phyloP scores from a whole-genome alignment of 345 rosid genomes.

The Dipteronia sinensis region DNA sequence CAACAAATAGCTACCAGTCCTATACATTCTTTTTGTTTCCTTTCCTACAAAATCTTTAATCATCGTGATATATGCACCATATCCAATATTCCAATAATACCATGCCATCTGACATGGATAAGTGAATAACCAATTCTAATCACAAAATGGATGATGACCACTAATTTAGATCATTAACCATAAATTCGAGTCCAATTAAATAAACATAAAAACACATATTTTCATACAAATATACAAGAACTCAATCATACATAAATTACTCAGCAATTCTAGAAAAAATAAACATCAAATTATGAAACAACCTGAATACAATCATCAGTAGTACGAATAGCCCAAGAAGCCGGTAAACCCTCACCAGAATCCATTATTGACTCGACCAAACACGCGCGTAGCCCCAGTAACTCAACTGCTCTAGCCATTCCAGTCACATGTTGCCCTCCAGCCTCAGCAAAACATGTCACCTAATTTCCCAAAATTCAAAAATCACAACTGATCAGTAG shows the following conservation, averaged over 20 bases:
- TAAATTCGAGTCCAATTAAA: neutral
- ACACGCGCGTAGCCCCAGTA: conserved; percentile 69
- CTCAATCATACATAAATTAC: neutral
- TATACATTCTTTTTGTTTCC: too few relatives aligned
- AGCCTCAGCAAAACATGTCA: conserved; percentile 78
- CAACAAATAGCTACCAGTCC: too few relatives aligned
- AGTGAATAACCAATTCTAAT: too few relatives aligned
- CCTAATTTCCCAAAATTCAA: conserved; percentile 34
- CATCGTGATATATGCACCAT: too few relatives aligned
- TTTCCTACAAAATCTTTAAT: too few relatives aligned
- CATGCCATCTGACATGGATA: too few relatives aligned
- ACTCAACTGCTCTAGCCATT: conserved; percentile 68
- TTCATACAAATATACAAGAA: neutral
- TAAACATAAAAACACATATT: neutral
- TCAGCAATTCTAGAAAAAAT: neutral
- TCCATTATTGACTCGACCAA: conserved; percentile 64
- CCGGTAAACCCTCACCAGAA: conserved; percentile 64
- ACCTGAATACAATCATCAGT: conserved; percentile 67
- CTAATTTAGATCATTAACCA: neutral
- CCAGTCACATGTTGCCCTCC: conserved; percentile 71
- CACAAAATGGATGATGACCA: neutral
- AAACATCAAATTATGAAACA: neutral
- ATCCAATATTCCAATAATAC: too few relatives aligned
- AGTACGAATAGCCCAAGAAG: conserved; percentile 57
- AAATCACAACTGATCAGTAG: neutral